These are phyloP conservation scores for Themeda triandra DNA, from an alignment of 176 grass and related monocot species.

Conservation along the genomic window DNA sequence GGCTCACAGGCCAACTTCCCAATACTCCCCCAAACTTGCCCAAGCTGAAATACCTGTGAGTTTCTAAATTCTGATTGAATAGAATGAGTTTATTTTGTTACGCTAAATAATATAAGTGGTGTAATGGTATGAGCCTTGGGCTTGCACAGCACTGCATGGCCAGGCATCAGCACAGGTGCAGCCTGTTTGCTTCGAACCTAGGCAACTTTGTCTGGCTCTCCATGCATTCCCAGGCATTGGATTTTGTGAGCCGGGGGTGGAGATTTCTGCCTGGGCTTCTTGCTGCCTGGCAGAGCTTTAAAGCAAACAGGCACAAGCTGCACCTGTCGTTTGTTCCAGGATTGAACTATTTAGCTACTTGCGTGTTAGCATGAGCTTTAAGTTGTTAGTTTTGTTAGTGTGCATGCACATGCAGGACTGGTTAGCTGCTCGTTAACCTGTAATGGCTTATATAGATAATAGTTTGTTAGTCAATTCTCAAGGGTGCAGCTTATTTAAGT, in stretches of 20 bases:
- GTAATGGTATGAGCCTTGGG: not conserved
- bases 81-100: not conserved
- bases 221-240: no score
- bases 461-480: not conserved
- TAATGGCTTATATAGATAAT: not conserved
- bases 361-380: not conserved
- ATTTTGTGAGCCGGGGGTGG: no score
- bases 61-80: not conserved
- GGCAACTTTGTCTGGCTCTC: no score
- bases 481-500: not conserved
- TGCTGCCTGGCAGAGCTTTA: no score
- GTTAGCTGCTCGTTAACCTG: not conserved
- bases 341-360: not conserved
- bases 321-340: not conserved
- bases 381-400: not conserved
- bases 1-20: not conserved
- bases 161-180: not conserved
- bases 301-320: not conserved
- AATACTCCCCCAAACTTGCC: not conserved
- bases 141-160: not conserved
- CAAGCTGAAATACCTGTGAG: constrained; percentile 42
- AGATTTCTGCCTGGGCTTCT: no score
- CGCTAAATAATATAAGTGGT: constrained; percentile 6
- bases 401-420: not conserved
- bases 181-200: no score